Conservation (phyloP, 495 filamentous ascomycete species). For the Penicillium angulare region DNA sequence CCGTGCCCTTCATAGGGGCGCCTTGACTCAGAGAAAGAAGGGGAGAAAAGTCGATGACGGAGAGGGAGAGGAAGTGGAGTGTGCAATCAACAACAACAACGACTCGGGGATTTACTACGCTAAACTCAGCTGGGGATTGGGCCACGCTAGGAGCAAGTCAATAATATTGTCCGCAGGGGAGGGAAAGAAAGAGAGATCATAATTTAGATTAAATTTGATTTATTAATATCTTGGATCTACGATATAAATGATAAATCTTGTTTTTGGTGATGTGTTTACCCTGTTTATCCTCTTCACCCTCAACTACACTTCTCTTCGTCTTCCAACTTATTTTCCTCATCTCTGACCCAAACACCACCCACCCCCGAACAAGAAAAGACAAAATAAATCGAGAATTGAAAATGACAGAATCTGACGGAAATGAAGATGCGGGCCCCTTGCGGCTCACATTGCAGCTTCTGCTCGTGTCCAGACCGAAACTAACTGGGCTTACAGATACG, state of each 20-base stretch:
- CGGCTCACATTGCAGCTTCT: constrained; percentile 30
- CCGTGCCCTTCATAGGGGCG: constrained; percentile 12
- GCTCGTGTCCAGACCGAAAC: constrained; percentile 17
- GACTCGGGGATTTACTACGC: constrained; percentile 18
- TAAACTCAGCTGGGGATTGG: constrained; percentile 19
- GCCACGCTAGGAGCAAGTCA: constrained; percentile 24
- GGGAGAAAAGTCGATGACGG: constrained; percentile 22
- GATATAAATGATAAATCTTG: no score
- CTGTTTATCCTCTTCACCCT: no score
- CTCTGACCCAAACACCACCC: no score
- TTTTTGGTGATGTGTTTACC: no score
- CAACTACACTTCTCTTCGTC: not conserved
- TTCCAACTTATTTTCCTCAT: not conserved
- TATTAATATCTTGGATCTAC: not conserved
- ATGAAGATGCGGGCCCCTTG: constrained; percentile 20
- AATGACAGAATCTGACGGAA: no score
- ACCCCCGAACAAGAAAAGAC: no score
- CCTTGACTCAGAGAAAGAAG: constrained; percentile 13
- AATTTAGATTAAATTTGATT: not conserved
- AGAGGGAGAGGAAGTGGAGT: constrained; percentile 12
- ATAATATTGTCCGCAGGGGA: not conserved
- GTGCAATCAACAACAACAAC: constrained; percentile 26
- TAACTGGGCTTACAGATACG: constrained; percentile 7
- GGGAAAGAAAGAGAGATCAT: not conserved
- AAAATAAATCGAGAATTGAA: no score